Base-by-base conservation (phyloP, 768 basidiomycete species). In the Myochromella boudieri region DNA sequence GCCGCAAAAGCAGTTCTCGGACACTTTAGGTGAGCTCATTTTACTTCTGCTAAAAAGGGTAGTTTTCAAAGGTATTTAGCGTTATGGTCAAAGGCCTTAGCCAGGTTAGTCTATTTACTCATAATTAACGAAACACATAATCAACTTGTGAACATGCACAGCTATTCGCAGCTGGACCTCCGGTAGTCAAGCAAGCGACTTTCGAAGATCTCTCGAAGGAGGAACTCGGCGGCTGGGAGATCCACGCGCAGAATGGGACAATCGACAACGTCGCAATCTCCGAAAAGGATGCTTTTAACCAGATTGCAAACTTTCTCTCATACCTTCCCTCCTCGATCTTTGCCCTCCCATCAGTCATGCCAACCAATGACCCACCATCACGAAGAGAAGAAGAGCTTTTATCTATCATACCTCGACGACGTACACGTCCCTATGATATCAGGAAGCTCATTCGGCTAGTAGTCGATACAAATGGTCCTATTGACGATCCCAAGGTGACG, bases 41-140 rank as follows among this genome's bases (percentile, higher is more conserved):
- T 29, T 42, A 2, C 20, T 34, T 10, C 28, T 18, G 1, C 12
- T 14, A 17, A n/a, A 6, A 6, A 34, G 9, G 8, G 8, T n/a
- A 36, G 8, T 21, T 39, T 22, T 44, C 32, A 42, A 20, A 7
- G 39, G 27, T 21, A 32, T n/a, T 12, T 37, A 69, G 69, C 39
- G 68, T 72, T 29, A 70, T 72, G 69, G 68, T 72, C 3, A 69
- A 67, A 53, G 69, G 65, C 7, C 49, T 72, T n/a, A 68, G 67
- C 46, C 62, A 62, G 45, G 57, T 61, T 46, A 9, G 32, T 44
- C 2, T 2, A 17, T 26, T 6, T 32, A 17, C 17, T 14, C 25
- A 8, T 36, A 5, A 21, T 18, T 3, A 14, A 15, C 12, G n/a
- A 7, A 33, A 12, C 17, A 22, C n/a, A n/a, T 21, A 15, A 28